These are phyloP conservation scores for Beauveria caledonica DNA, from an alignment of 2,329 filamentous ascomycete genomes.

Conservation along the genomic window DNA sequence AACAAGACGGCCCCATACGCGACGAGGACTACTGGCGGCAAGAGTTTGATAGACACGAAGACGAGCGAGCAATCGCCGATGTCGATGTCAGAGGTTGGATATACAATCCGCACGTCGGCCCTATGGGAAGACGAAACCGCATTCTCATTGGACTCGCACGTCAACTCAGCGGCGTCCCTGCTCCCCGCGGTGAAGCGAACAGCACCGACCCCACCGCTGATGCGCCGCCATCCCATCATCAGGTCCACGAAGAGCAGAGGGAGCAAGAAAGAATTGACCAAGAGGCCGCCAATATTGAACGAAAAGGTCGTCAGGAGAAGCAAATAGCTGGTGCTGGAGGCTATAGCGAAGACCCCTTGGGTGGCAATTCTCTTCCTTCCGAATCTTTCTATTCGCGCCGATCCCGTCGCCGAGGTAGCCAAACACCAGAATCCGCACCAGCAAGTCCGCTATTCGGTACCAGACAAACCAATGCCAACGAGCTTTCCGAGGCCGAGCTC, in stretches of 20 bases:
- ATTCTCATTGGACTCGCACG: slow-evolving; percentile 79
- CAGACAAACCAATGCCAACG: slow-evolving; percentile 33
- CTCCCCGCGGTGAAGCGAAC: slow-evolving; percentile 41
- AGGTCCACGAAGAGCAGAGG: slow-evolving; percentile 36
- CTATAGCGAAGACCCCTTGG: slow-evolving; percentile 60
- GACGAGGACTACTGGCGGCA: slow-evolving; percentile 69
- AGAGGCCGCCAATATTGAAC: slow-evolving; percentile 71
- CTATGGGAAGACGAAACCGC: slow-evolving; percentile 79
- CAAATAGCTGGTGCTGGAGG: slow-evolving; percentile 61
- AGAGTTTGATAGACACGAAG: slow-evolving; percentile 72
- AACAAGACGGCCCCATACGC: slow-evolving; percentile 34
- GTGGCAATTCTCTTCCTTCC: slow-evolving; percentile 29
- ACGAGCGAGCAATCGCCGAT: slow-evolving; percentile 80
- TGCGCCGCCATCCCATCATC: slow-evolving; percentile 18
- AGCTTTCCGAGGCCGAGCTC: slow-evolving; percentile 70
- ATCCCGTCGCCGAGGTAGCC: slow-evolving; percentile 23
- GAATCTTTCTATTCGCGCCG: slow-evolving; percentile 23
- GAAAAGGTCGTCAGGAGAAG: slow-evolving; percentile 61
- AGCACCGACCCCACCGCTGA: slow-evolving; percentile 15
- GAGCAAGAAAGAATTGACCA: slow-evolving; percentile 60
- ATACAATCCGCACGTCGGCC: slow-evolving; percentile 76
- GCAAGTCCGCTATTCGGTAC: slow-evolving; percentile 35
- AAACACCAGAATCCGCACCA: slow-evolving; percentile 32
- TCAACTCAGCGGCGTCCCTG: slow-evolving; percentile 78
- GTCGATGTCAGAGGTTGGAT: slow-evolving; percentile 95